Evolutionary conservation across 2,329 filamentous ascomycete species (phyloP), one percentile per base, ranked within the genome.

Genomic region (Gremmenia infestans): DNA sequence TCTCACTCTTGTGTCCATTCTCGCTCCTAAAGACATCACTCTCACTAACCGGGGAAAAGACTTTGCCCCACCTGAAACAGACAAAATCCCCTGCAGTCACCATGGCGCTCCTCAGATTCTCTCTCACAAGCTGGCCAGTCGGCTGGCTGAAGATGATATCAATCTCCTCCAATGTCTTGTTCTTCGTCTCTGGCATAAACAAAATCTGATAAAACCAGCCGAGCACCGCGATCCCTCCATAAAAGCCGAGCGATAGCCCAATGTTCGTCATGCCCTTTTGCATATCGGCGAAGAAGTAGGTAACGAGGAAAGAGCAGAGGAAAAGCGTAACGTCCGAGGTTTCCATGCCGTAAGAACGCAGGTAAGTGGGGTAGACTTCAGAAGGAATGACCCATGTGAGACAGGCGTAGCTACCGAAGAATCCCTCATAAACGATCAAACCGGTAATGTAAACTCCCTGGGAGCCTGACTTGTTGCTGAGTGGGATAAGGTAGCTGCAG

Each of bases 171-270:
- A 89, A 78, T 2, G 81, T 81, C 69, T 75, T 74, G 53, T 69
- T 81, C 75, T 88, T 88, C 2, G 86, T 89, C 74, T 89, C 85
- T 0, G 85, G 86, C 87, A 89, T 89, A 72, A 89, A 89, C 50
- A 89, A 68, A 48, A 89, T 75, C 72, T 89, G 86, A 70, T 89
- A 89, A 63, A 88, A 74, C 80, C 85, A 87, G 12, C 85, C 87
- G 0, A 89, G 9, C 0, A 87, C 78, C 0, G 86, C 86, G 53
- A 89, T 89, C 15, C 87, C 87, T 4, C 87, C 86, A 68, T 88
- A 90, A 72, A 90, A 89, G 2, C 87, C 87, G 0, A 89, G 77
- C 0, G 81, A 76, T 0, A 89, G 74, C 9, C 87, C 86, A 1
- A 84, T 88, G 36, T 72, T 76, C 7, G 77, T 81, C 79, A 90